Conservation (phyloP, 495 filamentous ascomycete species). For the Letharia lupina region DNA sequence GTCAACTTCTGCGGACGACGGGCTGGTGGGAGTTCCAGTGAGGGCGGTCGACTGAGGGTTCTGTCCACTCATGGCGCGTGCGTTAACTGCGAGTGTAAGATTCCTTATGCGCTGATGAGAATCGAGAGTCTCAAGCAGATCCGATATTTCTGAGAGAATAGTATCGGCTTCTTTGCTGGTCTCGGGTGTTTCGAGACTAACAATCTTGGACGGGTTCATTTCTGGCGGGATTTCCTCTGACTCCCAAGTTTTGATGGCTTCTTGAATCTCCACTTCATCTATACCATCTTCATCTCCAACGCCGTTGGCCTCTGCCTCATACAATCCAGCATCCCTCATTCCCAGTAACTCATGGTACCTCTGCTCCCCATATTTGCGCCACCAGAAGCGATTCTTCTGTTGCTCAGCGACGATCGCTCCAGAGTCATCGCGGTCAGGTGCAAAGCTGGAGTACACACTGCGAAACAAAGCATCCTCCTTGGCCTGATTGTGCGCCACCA, state of each 20-base stretch:
- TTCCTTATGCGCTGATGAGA: conserved; percentile 83
- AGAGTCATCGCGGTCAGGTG: conserved; percentile 73
- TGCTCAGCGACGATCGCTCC: conserved; percentile 63
- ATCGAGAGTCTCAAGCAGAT: conserved; percentile 72
- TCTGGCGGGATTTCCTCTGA: conserved; percentile 36
- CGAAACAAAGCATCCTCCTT: conserved; percentile 69
- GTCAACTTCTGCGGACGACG: conserved; percentile 56
- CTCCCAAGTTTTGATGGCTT: conserved; percentile 43
- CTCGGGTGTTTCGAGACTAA: conserved; percentile 40
- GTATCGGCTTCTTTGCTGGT: conserved; percentile 54
- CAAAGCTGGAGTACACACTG: conserved; percentile 81
- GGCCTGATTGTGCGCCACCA: conserved; percentile 46
- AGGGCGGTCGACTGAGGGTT: conserved; percentile 39
- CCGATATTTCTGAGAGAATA: conserved; percentile 69
- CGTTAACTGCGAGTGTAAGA: conserved; percentile 44
- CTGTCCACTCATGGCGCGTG: conserved; percentile 35
- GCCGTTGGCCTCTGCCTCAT: conserved; percentile 26
- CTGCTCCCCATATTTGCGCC: conserved; percentile 64
- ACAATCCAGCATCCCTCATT: conserved; percentile 24
- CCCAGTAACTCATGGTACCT: conserved; percentile 46
- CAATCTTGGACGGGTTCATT: conserved; percentile 38
- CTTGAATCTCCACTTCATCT: conserved; percentile 42
- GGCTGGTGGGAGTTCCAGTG: conserved; percentile 39
- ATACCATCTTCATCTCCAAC: conserved; percentile 28
- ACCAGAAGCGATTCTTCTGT: conserved; percentile 73